Evolutionary conservation across 108 stramenopile species (phyloP).

Genomic region (Aurantiochytrium sp.): DNA sequence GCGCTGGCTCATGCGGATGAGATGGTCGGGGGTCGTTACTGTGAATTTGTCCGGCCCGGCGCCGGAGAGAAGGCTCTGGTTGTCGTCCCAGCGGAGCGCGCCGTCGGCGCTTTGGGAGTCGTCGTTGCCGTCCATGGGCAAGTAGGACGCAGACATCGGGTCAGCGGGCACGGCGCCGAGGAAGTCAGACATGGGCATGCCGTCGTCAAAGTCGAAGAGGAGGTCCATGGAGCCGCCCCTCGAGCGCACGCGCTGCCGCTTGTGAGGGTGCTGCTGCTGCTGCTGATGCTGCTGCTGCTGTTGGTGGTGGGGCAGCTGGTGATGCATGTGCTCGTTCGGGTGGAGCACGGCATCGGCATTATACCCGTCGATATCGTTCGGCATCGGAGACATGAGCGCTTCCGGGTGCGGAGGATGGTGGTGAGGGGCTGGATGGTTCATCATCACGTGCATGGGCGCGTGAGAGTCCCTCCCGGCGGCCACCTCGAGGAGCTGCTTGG

Average conservation of each 20-base stretch:
- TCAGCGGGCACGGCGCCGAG: constrained; percentile 12
- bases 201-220: constrained; percentile 22
- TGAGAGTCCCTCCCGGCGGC: too few species aligned
- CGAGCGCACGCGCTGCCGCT: background rate
- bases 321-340: too few species aligned
- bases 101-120: background rate
- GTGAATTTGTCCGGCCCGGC: background rate
- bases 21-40: background rate
- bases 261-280: background rate
- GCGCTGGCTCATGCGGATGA: background rate
- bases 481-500: too few species aligned
- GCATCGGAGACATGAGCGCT: too few species aligned
- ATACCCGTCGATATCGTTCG: too few species aligned
- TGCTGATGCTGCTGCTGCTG: too few species aligned
- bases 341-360: too few species aligned
- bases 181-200: background rate
- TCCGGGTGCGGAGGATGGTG: too few species aligned
- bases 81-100: background rate
- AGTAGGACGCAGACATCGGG: background rate
- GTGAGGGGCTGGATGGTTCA: background rate
- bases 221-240: background rate
- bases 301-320: too few species aligned
- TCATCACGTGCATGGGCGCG: background rate
- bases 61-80: background rate
- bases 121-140: background rate